A percentile compares a stretch with the other conserved stretches of the same genome.
Evolutionary conservation across 331 rosid genomes (phyloP).

Genomic region (Acacia concinna): DNA sequence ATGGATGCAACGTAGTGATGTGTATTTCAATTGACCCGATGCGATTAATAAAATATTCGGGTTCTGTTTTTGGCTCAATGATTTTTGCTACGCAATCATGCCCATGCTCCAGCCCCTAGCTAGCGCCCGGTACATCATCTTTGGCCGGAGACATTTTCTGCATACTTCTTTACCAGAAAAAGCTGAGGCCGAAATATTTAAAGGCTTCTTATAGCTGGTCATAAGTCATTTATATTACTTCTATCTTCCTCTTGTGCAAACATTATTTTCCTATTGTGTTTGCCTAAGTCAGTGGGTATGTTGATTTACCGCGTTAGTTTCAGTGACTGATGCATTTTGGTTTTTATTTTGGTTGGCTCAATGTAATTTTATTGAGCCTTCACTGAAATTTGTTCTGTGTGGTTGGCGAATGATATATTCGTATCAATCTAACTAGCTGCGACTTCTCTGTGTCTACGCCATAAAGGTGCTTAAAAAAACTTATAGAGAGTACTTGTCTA

Average conservation of each 20-base stretch:
- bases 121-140: not conserved
- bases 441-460: not conserved
- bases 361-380: not conserved
- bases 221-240: not conserved
- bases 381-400: not conserved
- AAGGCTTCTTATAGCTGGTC: not conserved
- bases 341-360: not conserved
- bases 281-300: not conserved
- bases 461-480: not conserved
- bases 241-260: not conserved
- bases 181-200: not conserved
- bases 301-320: not conserved
- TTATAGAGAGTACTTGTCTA: not conserved
- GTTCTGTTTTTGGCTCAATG: not conserved
- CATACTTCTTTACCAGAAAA: not conserved
- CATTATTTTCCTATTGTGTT: not conserved
- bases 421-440: not conserved
- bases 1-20: not conserved
- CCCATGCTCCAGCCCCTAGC: not conserved
- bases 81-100: not conserved
- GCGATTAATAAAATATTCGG: not conserved
- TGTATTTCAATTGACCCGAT: not conserved
- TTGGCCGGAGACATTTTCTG: not conserved
- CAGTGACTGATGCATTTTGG: not conserved
- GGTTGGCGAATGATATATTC: not conserved